Percentiles rank a stretch among this genome's conserved stretches.
These are phyloP conservation scores for Sarocladiaceae sp. DNA, from an alignment of 2,329 filamentous ascomycete genomes.

Conservation along the genomic window DNA sequence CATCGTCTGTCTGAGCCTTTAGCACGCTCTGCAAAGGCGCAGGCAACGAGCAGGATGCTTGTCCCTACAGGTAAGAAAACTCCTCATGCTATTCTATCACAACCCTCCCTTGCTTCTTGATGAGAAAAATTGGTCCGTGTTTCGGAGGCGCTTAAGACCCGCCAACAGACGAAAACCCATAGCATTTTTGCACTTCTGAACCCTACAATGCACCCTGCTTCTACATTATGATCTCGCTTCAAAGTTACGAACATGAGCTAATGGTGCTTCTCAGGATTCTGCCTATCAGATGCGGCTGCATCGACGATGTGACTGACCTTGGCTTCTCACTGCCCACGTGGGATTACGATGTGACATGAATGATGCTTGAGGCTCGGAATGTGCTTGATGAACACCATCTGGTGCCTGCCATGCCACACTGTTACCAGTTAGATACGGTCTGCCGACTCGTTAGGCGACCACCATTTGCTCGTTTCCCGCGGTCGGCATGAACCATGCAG, in stretches of 20 bases:
- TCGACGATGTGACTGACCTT: no score
- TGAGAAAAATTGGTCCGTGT: conserved; percentile 94
- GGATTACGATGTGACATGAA: no score
- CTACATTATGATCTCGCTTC: background rate
- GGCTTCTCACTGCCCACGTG: no score
- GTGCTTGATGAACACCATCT: no score
- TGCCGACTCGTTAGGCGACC: no score
- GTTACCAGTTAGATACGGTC: no score
- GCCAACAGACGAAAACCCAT: conserved; percentile 70
- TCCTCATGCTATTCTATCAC: conserved; percentile 16
- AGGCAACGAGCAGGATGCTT: background rate
- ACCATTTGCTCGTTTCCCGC: no score
- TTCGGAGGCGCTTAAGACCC: conserved; percentile 92
- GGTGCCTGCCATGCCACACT: no score
- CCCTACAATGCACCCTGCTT: conserved; percentile 18
- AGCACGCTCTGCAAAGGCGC: background rate
- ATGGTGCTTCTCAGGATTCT: background rate
- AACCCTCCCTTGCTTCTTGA: conserved; percentile 33
- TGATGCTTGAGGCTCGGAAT: no score
- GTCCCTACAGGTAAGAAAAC: conserved; percentile 6
- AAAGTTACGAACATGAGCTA: background rate
- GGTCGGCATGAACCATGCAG: no score
- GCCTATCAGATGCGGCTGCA: no score
- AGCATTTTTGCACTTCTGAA: conserved; percentile 32
- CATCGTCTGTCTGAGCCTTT: background rate